Evolutionary conservation across 2,329 filamentous ascomycete species (phyloP), one percentile per base, ranked within the genome.

Genomic region (Helotiales sp.): DNA sequence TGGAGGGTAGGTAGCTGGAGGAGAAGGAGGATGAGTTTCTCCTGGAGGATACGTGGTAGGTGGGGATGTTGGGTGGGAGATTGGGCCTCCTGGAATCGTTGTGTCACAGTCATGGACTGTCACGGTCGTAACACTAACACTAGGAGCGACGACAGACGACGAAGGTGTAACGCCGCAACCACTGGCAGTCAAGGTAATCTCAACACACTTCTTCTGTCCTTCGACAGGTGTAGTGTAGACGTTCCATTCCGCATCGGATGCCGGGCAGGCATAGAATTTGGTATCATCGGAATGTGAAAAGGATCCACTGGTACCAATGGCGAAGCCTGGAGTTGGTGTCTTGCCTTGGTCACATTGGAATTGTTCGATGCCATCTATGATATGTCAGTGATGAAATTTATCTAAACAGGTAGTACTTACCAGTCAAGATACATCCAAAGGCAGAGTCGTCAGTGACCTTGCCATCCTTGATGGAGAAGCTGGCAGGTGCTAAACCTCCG

Each of bases 361-460:
- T 65, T 74, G 73, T 43, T 66, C 47, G 28, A 69, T 50, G 7
- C 63, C 65, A 6, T 68, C 66, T 70, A 37, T 40, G 8, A 22
- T 22, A 10, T 59, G 54, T 61, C 5, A 61, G 30, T 49, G 28
- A 54, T 15, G 32, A 11, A 37, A n/a, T 43, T 32, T 1, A 28
- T 55, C 11, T 3, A 28, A n/a, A 15, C 15, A 28, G 32, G 13
- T n/a, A n/a, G 20, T n/a, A 63, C 63, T 61, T 55, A 87, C 84
- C 81, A 69, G 88, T 90, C 74, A 90, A 79, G 77, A 89, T 88
- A 74, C 89, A 91, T 22, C 88, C 87, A 65, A 86, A 82, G 52
- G 84, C 84, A 57, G 81, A 80, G 57, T 79, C 76, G 74, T 91
- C 89, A 20, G 80, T 85, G 68, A 91, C 82, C 24, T 77, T 80